Conservation (phyloP, 306 rosid species). For the Vigna nakashimae region DNA sequence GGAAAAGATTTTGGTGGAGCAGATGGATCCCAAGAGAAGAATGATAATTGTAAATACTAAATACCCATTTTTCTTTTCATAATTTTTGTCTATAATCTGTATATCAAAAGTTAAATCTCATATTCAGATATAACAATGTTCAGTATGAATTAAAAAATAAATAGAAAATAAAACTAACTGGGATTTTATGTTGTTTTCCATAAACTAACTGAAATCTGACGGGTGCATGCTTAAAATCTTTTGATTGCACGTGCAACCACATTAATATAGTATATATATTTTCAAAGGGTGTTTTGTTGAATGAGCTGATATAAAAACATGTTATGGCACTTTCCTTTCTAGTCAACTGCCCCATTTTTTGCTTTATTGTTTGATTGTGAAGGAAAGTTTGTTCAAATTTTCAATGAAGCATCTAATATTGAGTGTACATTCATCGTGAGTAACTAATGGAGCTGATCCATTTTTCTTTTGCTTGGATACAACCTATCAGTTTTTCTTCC, state of each 20-base stretch:
- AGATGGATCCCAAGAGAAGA: constrained; percentile 98
- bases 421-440: not conserved
- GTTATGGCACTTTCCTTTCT: constrained; percentile 36
- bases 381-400: not conserved
- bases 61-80: constrained; percentile 36
- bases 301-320: constrained; percentile 41
- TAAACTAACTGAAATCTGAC: constrained; percentile 54
- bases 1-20: constrained; percentile 97
- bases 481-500: not conserved
- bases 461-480: not conserved
- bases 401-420: constrained; percentile 9
- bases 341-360: constrained; percentile 6
- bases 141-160: constrained; percentile 19
- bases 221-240: constrained; percentile 51
- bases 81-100: constrained; percentile 60
- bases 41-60: constrained; percentile 56
- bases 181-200: constrained; percentile 41
- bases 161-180: constrained; percentile 39
- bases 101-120: constrained; percentile 51
- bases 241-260: constrained; percentile 51
- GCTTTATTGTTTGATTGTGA: not conserved
- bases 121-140: constrained; percentile 49
- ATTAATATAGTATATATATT: constrained; percentile 11
- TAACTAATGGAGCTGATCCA: not conserved
- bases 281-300: not conserved